Evolutionary conservation across 306 rosid genomes (phyloP), one percentile per base, ranked within the genome.

Genomic region (Castanea mollissima): DNA sequence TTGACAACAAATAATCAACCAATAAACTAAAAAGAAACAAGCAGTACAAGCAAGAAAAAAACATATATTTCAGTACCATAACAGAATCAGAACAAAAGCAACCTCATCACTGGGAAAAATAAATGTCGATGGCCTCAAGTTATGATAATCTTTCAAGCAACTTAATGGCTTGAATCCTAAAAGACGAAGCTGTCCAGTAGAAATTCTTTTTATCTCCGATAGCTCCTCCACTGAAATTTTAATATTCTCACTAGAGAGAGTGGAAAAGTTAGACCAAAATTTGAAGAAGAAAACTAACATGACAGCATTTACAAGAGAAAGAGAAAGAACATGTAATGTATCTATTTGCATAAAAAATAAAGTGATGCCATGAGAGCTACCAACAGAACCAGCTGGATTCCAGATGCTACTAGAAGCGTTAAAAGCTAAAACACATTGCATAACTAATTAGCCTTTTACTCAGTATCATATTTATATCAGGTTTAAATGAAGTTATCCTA

Each of bases 111-210:
- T 90, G 4, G 99, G 99, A 72, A 85, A 92, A 73, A 94, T 83
- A 82, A 94, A 91, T 62, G 97, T 94, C 23, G 99, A 90, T 59
- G 99, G 94, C 90, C 90, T 90, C 90, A 92, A 84, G 85, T 94
- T 94, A 91, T 94, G 90, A 86, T 90, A 89, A 75, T 92, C 95
- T 90, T 90, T 91, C 88, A 94, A 89, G 88, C 95, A 91, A 83
- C 87, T 90, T 78, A 91, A 73, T 77, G 97, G 93, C 90, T 92
- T 94, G 94, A 94, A 94, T 74, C 99, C 99, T 51, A 94, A 87
- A 80, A 94, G 93, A 34, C 83, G 88, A 58, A 94, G 91, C 67
- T 88, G 92, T 74, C 95, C 97, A 55, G 86, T 74, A 5, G 94
- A 83, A 74, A 91, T 75, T 85, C 92, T 87, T 79, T 85, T 94